These are phyloP conservation scores for Zizania palustris DNA, from an alignment of 202 grass and related monocot genomes.

Conservation along the genomic window DNA sequence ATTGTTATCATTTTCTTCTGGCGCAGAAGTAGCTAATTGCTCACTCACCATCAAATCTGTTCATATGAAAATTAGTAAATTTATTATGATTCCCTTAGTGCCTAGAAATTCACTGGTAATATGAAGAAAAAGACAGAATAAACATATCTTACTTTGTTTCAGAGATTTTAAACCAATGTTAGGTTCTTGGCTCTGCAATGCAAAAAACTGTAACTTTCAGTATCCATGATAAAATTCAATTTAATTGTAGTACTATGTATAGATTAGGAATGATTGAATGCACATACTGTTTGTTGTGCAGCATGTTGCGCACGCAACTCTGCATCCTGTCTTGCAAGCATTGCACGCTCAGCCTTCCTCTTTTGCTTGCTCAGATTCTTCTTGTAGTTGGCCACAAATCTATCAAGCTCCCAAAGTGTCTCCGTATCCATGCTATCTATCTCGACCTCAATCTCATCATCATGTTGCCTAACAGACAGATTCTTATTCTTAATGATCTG, in stretches of 20 bases:
- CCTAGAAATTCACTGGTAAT: constrained; percentile 18
- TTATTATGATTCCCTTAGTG: constrained; percentile 4
- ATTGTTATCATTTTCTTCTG: constrained; percentile 63
- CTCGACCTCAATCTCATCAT: constrained; percentile 95
- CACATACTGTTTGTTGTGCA: constrained; percentile 62
- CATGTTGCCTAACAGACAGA: constrained; percentile 71
- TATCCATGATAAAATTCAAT: neutral
- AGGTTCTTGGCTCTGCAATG: constrained; percentile 49
- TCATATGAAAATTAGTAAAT: neutral
- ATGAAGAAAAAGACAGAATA: constrained; percentile 26
- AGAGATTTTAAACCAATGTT: constrained; percentile 47
- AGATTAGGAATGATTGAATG: constrained; percentile 12
- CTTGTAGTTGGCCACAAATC: constrained; percentile 89
- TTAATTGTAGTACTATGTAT: neutral
- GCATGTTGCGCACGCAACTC: constrained; percentile 41
- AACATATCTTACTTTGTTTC: constrained; percentile 41
- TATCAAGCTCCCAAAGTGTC: constrained; percentile 92
- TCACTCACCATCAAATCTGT: constrained; percentile 22
- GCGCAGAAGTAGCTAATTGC: constrained; percentile 40
- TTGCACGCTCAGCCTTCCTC: constrained; percentile 75
- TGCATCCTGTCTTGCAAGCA: constrained; percentile 60
- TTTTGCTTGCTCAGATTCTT: constrained; percentile 85
- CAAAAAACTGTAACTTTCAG: constrained; percentile 35
- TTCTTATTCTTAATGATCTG: constrained; percentile 94
- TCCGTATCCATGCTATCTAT: constrained; percentile 89